Percentiles rank a stretch among this genome's conserved stretches.
These are phyloP conservation scores for Rubia tinctorum DNA, from an alignment of 305 asterid genomes.

Conservation along the genomic window DNA sequence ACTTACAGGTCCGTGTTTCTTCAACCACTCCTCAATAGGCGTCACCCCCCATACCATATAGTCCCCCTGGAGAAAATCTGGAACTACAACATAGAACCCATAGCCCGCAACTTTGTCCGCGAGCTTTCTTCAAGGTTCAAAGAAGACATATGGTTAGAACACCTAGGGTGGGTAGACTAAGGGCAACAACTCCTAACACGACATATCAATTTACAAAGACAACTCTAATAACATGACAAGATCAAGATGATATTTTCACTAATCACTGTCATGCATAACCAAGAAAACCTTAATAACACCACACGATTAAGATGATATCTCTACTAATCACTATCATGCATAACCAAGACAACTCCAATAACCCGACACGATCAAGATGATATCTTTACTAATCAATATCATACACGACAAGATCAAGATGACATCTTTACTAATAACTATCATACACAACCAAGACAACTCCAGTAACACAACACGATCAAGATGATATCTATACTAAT, in stretches of 20 bases:
- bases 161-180: no score
- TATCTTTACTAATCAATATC: neutral
- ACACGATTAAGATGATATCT: neutral
- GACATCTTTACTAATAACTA: neutral
- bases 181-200: neutral
- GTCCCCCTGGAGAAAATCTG: constrained; percentile 66
- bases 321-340: neutral
- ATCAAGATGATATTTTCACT: neutral
- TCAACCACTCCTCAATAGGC: constrained; percentile 36
- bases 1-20: constrained; percentile 53
- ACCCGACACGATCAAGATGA: neutral
- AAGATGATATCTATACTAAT: no score
- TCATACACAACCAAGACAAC: no score
- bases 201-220: neutral
- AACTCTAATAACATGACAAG: neutral
- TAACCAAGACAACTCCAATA: neutral
- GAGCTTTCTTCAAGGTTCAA: constrained; percentile 37
- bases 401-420: no score
- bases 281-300: no score
- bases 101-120: constrained; percentile 68
- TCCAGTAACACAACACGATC: no score
- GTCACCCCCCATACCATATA: constrained; percentile 28
- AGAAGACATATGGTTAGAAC: constrained; percentile 7
- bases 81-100: constrained; percentile 61
- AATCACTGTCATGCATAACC: neutral